Evolutionary conservation across 768 basidiomycete species (phyloP).

Genomic region (Pleurotus djamor): DNA sequence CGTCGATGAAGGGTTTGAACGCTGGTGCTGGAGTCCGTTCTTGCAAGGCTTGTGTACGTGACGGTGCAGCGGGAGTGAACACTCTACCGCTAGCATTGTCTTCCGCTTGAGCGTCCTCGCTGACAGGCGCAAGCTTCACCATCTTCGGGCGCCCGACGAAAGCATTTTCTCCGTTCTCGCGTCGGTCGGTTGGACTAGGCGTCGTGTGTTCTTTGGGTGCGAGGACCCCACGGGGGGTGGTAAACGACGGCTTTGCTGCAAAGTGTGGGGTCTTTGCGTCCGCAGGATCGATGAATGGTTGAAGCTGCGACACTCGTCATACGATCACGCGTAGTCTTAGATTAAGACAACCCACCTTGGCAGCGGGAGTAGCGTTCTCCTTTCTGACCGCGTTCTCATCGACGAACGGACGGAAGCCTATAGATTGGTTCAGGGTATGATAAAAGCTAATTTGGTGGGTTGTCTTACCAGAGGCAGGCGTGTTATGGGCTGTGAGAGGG

Average conservation of each 20-base stretch:
- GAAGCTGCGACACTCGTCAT: constrained; percentile 42
- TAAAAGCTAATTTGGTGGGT: constrained; percentile 1
- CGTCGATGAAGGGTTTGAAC: constrained; percentile 15
- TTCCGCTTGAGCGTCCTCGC: constrained; percentile 33
- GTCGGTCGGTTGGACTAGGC: constrained; percentile 23
- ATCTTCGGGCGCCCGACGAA: constrained; percentile 8
- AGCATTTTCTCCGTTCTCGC: constrained; percentile 21
- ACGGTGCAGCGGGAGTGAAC: constrained; percentile 57
- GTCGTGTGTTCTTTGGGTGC: constrained; percentile 46
- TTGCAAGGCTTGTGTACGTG: constrained; percentile 17
- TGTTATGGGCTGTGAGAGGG: constrained; percentile 36
- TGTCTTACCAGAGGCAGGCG: constrained; percentile 30
- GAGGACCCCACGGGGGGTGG: constrained; percentile 38
- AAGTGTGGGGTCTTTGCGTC: constrained; percentile 39
- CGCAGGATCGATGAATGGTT: constrained; percentile 60
- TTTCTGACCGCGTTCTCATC: constrained; percentile 55
- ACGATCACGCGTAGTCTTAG: constrained; percentile 11
- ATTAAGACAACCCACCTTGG: constrained; percentile 26
- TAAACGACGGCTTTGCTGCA: neutral
- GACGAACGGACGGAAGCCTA: constrained; percentile 68
- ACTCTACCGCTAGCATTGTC: constrained; percentile 55
- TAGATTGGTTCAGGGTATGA: constrained; percentile 7
- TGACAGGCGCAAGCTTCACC: constrained; percentile 26
- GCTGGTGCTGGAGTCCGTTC: constrained; percentile 12
- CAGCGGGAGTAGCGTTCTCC: constrained; percentile 36